Evolutionary conservation across 169 alveolate genomes (phyloP).

Genomic region (Plasmodium coatneyi): DNA sequence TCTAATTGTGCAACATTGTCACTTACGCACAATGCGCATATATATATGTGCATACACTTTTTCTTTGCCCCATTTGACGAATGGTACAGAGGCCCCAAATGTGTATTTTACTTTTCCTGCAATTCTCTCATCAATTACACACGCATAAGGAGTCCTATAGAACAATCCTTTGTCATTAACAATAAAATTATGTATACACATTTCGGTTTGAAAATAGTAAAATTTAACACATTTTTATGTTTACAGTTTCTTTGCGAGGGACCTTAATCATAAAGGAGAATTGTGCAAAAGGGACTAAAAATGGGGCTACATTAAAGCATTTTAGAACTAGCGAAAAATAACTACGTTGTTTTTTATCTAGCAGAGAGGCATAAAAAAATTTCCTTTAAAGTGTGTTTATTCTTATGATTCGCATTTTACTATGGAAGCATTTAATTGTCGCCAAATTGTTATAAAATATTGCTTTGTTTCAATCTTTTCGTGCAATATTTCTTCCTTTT

Average conservation of each 20-base stretch:
- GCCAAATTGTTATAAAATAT: neutral
- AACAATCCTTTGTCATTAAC: neutral
- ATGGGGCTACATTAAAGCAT: neutral
- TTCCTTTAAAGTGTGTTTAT: neutral
- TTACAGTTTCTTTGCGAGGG: neutral
- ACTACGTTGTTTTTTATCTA: neutral
- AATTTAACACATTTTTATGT: neutral
- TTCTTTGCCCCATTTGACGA: too few species aligned
- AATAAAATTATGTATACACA: too few species aligned
- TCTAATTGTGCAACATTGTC: neutral
- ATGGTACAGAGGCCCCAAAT: neutral
- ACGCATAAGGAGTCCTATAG: neutral
- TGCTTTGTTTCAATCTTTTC: neutral
- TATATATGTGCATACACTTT: neutral
- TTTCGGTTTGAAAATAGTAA: neutral
- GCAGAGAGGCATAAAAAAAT: neutral
- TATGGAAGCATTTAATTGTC: neutral
- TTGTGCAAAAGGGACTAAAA: neutral
- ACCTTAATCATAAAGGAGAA: too few species aligned
- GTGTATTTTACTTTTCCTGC: neutral
- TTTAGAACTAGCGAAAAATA: neutral
- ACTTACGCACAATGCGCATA: neutral
- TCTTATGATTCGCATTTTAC: too few species aligned
- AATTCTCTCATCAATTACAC: neutral
- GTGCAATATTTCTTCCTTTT: neutral